phyloP scores from a whole-genome alignment of 2,329 filamentous ascomycete genomes.

The Fusarium euwallaceae region DNA sequence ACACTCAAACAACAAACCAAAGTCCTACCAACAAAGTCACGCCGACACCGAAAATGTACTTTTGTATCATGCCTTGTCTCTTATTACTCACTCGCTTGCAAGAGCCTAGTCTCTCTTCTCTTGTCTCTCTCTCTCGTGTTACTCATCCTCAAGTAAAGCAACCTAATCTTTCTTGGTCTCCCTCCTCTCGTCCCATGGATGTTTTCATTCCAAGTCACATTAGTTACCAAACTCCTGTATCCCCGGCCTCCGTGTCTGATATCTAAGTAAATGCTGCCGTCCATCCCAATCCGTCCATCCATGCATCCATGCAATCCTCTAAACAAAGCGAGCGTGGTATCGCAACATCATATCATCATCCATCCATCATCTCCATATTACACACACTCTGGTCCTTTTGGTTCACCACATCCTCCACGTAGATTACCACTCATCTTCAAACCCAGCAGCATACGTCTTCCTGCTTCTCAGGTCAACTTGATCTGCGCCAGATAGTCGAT shows the following conservation, averaged over 20 bases:
- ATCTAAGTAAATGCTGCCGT: conserved; percentile 40
- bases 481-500: conserved; percentile 1
- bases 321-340: conserved; percentile 45
- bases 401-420: neutral
- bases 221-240: conserved; percentile 41
- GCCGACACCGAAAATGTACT: conserved; percentile 22
- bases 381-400: conserved; percentile 20
- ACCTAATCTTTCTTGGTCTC: neutral
- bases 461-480: neutral
- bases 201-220: conserved; percentile 17
- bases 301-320: conserved; percentile 40
- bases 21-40: conserved; percentile 16
- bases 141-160: neutral
- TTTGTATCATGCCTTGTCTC: conserved; percentile 12
- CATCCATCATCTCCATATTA: conserved; percentile 28
- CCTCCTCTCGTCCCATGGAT: neutral
- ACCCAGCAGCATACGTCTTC: neutral
- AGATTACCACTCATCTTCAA: conserved; percentile 16
- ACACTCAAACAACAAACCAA: neutral
- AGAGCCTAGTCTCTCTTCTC: neutral
- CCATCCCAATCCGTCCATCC: conserved; percentile 28
- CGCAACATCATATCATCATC: conserved; percentile 41
- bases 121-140: neutral
- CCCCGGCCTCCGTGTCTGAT: conserved; percentile 25
- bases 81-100: neutral